Base-by-base conservation (phyloP, 2,329 filamentous ascomycete species). In the Berkeleyomyces basicola region DNA sequence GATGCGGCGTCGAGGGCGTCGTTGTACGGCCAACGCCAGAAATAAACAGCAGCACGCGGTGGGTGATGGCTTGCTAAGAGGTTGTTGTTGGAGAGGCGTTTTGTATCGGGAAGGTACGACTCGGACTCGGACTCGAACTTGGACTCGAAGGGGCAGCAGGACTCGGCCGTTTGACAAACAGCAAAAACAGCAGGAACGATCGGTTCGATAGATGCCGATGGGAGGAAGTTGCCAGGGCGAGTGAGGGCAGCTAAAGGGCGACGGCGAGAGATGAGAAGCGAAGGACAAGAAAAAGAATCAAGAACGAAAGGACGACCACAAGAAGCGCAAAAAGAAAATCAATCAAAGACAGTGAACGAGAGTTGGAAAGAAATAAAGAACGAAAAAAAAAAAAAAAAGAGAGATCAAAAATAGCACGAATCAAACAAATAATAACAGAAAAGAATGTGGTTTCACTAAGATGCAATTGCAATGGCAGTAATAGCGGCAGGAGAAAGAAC, bases 401-500 rank as follows among this genome's bases (percentile, higher is more conserved):
- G 43, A 44, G 11, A 39, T 23, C 23, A 51, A 61, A 61, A 46
- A 61, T 23, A 40, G 33, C 16, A 49, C 23, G 44, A 46, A 64
- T 33, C 31, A 42, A 62, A 39, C 37, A 51, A 63, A 49, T 49
- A 47, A 33, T 40, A 39, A 58, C 40, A 61, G 44, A 60, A 51
- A 44, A 63, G 61, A 40, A 49, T 40, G 36, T 49, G 33, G n/a
- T 58, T 43, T 59, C 36, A 59, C 40, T 59, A 59, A 42, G 43
- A 42, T 59, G 9, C 40, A 59, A 46, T 23, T 23, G 23, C 23
- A 23, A 23, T 23, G 1, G 23, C 59, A 61, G 63, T 23, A 46
- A 51, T 55, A 64, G 65, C 60, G 62, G 51, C 65, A 58, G 61
- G 65, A 62, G 58, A 61, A 37, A 47, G 53, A 57, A 46, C 43